Evolutionary conservation across 345 rosid genomes (phyloP).

Genomic region (Barbarea vulgaris): DNA sequence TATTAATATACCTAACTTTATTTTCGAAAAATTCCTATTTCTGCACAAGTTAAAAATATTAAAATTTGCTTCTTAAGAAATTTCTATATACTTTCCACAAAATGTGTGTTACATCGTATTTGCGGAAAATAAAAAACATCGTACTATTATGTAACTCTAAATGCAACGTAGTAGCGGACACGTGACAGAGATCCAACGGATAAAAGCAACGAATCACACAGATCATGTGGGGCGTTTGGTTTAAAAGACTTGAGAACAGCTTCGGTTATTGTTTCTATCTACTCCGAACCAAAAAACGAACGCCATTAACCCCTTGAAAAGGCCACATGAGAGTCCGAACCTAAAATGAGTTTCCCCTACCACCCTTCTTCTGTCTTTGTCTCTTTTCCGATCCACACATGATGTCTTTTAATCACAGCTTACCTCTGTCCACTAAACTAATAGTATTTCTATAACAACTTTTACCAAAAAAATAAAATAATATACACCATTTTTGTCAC

Average conservation of each 20-base stretch:
- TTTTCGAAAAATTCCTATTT: slow-evolving; percentile 8
- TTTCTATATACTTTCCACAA: not conserved
- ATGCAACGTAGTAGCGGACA: not conserved
- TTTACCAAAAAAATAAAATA: not conserved
- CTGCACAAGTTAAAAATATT: not conserved
- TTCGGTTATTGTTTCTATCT: slow-evolving; percentile 21
- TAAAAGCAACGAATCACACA: not conserved
- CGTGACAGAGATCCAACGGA: not conserved
- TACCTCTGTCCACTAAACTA: not conserved
- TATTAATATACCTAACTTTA: slow-evolving; percentile 27
- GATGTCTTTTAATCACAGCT: slow-evolving; percentile 21
- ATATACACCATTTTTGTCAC: not conserved
- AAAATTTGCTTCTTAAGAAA: not conserved
- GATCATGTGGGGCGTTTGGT: not conserved
- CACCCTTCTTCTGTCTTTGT: not conserved
- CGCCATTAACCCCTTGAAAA: not conserved
- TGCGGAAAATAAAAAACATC: not conserved
- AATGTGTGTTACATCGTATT: not conserved
- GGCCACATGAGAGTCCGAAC: slow-evolving; percentile 6
- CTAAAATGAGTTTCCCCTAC: not conserved
- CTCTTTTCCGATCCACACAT: slow-evolving; percentile 7
- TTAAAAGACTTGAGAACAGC: slow-evolving; percentile 4
- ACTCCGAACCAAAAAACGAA: slow-evolving; percentile 10
- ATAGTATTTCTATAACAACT: not conserved
- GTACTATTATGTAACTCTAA: not conserved